Conservation (phyloP, 2,329 filamentous ascomycete species). For the Chaetomiaceae sp. region DNA sequence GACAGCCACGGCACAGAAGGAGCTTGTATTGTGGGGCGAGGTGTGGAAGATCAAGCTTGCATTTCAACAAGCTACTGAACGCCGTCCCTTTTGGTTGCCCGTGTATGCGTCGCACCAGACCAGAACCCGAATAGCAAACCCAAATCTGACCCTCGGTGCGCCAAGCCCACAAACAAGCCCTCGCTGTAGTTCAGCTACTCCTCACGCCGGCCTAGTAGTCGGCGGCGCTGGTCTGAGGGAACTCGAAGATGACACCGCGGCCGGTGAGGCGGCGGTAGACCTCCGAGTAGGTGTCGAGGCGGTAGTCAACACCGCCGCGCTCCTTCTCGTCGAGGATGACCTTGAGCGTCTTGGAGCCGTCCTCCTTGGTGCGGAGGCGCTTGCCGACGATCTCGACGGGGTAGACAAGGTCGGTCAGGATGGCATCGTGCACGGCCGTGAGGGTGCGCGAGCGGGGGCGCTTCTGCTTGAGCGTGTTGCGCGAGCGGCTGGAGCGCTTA, state of each 20-base stretch:
- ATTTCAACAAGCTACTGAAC: constrained; percentile 29
- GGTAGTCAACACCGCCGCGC: constrained; percentile 98
- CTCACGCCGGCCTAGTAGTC: constrained; percentile 63
- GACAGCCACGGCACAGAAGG: constrained; percentile 1
- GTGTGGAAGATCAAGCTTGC: constrained; percentile 23
- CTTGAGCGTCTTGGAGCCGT: constrained; percentile 97
- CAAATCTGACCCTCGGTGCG: constrained; percentile 20
- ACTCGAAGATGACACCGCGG: constrained; percentile 96
- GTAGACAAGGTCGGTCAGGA: constrained; percentile 97
- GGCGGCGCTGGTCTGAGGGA: constrained; percentile 73
- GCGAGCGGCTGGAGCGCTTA: constrained; percentile 95
- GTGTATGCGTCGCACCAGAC: constrained; percentile 23
- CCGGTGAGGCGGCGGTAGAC: constrained; percentile 98
- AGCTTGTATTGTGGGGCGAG: constrained; percentile 21
- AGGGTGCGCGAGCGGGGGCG: constrained; percentile 95
- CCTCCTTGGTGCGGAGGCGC: constrained; percentile 97
- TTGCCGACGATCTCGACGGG: constrained; percentile 99
- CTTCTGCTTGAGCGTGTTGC: constrained; percentile 98
- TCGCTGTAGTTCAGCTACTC: not conserved
- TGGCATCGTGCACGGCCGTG: constrained; percentile 97
- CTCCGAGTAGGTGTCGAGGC: constrained; percentile 98
- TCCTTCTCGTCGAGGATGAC: constrained; percentile 99
- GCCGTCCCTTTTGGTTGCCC: constrained; percentile 27
- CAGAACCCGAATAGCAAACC: constrained; percentile 25
- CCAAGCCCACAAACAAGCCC: constrained; percentile 21